Percentiles rank a stretch among this genome's conserved stretches.
Evolutionary conservation across 306 rosid species (phyloP).

Genomic region (Pyrus bretschneideri): DNA sequence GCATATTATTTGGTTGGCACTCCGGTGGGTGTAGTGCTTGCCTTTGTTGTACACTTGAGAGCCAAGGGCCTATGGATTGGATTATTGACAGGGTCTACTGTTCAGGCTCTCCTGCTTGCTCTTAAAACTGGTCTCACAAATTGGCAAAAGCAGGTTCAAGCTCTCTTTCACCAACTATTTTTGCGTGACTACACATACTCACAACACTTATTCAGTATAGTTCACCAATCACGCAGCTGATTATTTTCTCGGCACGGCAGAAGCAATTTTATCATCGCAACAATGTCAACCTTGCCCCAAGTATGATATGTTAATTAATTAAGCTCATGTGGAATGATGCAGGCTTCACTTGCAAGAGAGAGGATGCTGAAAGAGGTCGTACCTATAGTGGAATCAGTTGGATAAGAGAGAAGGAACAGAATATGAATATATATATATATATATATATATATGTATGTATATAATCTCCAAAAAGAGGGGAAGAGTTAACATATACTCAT

Average conservation of each 20-base stretch:
- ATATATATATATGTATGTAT: too few relatives aligned
- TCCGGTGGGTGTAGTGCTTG: slow-evolving; percentile 31
- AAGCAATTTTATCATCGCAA: too few relatives aligned
- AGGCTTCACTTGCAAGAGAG: neutral
- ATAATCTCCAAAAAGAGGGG: too few relatives aligned
- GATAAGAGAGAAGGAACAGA: neutral
- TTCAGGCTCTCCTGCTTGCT: slow-evolving; percentile 17
- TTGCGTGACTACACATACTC: too few relatives aligned
- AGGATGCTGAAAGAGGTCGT: neutral
- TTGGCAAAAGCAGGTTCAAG: slow-evolving; percentile 37
- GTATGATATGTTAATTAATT: too few relatives aligned
- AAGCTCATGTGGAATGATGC: neutral
- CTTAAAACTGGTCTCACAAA: slow-evolving; percentile 23
- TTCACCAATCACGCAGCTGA: neutral
- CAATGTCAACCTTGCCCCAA: too few relatives aligned
- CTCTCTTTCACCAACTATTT: neutral
- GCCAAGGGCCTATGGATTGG: slow-evolving; percentile 57
- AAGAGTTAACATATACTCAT: too few relatives aligned
- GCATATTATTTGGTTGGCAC: slow-evolving; percentile 41
- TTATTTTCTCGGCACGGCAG: neutral
- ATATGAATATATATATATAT: too few relatives aligned
- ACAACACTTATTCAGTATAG: too few relatives aligned
- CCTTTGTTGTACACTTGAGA: slow-evolving; percentile 20
- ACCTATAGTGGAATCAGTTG: neutral
- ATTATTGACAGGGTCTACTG: slow-evolving; percentile 16